phyloP scores from a whole-genome alignment of 768 basidiomycete species.

The Wakefieldia striispora region DNA sequence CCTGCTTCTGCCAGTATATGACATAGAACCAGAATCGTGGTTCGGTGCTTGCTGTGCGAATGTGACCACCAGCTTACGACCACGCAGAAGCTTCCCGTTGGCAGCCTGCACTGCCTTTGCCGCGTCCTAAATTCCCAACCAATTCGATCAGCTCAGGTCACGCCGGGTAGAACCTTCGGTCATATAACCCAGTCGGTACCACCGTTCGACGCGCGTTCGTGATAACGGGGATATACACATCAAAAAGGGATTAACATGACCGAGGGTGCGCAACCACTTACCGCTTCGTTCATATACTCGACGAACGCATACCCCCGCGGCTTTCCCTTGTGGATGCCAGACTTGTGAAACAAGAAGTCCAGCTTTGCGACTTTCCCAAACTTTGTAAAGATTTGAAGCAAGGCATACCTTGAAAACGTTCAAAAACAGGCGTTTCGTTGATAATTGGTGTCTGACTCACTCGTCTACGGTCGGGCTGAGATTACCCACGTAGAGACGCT shows the following conservation, averaged over 20 bases:
- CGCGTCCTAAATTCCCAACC: slow-evolving; percentile 66
- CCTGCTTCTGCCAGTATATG: slow-evolving; percentile 36
- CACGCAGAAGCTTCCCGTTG: slow-evolving; percentile 80
- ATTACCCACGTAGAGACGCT: slow-evolving; percentile 89
- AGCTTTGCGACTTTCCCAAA: slow-evolving; percentile 91
- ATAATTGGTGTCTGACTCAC: slow-evolving; percentile 40
- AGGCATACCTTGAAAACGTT: slow-evolving; percentile 60
- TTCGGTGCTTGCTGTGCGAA: slow-evolving; percentile 81
- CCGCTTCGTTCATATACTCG: slow-evolving; percentile 76
- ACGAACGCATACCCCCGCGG: slow-evolving; percentile 95
- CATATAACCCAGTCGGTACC: slow-evolving; percentile 15
- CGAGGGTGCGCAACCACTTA: slow-evolving; percentile 45
- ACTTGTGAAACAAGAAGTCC: slow-evolving; percentile 95
- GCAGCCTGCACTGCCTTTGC: slow-evolving; percentile 67
- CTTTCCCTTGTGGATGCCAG: slow-evolving; percentile 84
- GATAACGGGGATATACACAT: slow-evolving; percentile 23
- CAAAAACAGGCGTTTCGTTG: slow-evolving; percentile 1
- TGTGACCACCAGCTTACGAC: slow-evolving; percentile 88
- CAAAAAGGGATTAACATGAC: slow-evolving; percentile 21
- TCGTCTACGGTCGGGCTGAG: slow-evolving; percentile 85
- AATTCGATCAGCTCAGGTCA: slow-evolving; percentile 18
- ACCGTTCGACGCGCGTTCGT: slow-evolving; percentile 19
- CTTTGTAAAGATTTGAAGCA: slow-evolving; percentile 88
- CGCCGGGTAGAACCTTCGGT: slow-evolving; percentile 19
- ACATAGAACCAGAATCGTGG: slow-evolving; percentile 27